Conservation (phyloP, 805 yeast genomes). For the Metschnikowia sp. region DNA sequence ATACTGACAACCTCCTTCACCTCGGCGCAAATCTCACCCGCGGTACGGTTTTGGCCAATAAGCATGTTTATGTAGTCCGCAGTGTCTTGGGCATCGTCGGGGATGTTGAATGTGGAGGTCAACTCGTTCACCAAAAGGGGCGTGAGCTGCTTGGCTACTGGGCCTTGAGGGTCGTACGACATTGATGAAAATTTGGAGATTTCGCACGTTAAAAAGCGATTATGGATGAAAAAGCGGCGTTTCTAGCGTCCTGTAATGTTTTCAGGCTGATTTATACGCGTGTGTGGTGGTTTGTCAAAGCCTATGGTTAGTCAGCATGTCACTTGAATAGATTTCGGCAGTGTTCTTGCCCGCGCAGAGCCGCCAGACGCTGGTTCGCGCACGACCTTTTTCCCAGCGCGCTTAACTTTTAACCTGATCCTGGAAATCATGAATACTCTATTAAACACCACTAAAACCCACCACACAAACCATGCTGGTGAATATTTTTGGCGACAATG, state of each 20-base stretch:
- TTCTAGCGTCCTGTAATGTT: too few relatives aligned
- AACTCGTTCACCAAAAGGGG: conserved; percentile 35
- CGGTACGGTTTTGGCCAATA: conserved; percentile 63
- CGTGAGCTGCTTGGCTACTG: conserved; percentile 35
- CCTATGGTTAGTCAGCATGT: too few relatives aligned
- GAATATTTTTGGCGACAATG: conserved; percentile 95
- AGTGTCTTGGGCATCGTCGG: conserved; percentile 36
- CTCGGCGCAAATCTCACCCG: conserved; percentile 59
- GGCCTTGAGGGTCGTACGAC: conserved; percentile 39
- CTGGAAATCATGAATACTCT: not conserved
- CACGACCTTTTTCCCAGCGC: not conserved
- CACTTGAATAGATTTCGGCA: too few relatives aligned
- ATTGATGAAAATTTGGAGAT: conserved; percentile 10
- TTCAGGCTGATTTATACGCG: too few relatives aligned
- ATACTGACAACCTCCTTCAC: conserved; percentile 59
- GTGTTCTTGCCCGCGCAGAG: too few relatives aligned
- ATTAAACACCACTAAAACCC: not conserved
- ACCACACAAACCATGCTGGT: conserved; percentile 52
- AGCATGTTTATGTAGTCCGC: conserved; percentile 73
- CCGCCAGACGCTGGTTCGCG: not conserved
- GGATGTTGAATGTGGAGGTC: conserved; percentile 30
- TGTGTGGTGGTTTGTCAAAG: too few relatives aligned
- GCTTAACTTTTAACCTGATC: too few relatives aligned
- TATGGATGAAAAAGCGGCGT: too few relatives aligned
- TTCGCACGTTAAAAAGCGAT: not conserved